Conservation (phyloP, 1,284 basidiomycete genomes). For the Sporisorium iseilematis-ciliati region DNA sequence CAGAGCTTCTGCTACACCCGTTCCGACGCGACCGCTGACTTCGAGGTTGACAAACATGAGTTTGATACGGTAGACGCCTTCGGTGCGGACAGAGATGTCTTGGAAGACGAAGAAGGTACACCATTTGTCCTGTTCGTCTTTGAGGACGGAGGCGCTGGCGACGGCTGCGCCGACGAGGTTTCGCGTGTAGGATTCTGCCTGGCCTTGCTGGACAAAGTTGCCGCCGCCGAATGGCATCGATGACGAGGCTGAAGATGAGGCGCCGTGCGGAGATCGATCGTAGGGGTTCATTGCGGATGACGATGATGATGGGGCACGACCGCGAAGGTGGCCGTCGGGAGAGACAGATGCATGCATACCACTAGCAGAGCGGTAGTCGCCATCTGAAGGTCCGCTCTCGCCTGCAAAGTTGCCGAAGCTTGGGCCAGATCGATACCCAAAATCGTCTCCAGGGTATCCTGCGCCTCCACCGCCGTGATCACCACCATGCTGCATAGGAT, state of each 20-base stretch:
- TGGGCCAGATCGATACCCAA: slow-evolving; percentile 18
- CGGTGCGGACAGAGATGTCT: slow-evolving; percentile 61
- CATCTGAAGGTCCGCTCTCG: slow-evolving; percentile 5
- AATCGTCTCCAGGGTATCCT: slow-evolving; percentile 18
- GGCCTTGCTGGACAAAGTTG: slow-evolving; percentile 25
- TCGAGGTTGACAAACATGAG: slow-evolving; percentile 62
- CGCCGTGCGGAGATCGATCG: slow-evolving; percentile 12
- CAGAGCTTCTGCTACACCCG: slow-evolving; percentile 56
- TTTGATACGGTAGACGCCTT: slow-evolving; percentile 63
- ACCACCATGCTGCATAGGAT: slow-evolving; percentile 31
- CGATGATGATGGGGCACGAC: slow-evolving; percentile 1
- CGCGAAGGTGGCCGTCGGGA: slow-evolving; percentile 3
- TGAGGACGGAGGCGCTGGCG: slow-evolving; percentile 61
- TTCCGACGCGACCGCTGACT: slow-evolving; percentile 54
- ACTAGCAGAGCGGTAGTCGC: slow-evolving; percentile 28
- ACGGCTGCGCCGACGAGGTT: slow-evolving; percentile 64
- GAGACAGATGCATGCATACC: slow-evolving; percentile 12
- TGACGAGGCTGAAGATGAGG: not conserved
- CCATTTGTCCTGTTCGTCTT: slow-evolving; percentile 60
- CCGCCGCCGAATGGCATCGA: slow-evolving; percentile 30
- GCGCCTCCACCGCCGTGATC: slow-evolving; percentile 4
- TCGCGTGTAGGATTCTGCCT: slow-evolving; percentile 55
- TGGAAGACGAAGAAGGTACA: slow-evolving; percentile 66
- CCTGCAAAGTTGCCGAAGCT: slow-evolving; percentile 24
- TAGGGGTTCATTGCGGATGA: slow-evolving; percentile 14